phyloP scores from a whole-genome alignment of 495 filamentous ascomycete species.

The Penicillium waksmanii region DNA sequence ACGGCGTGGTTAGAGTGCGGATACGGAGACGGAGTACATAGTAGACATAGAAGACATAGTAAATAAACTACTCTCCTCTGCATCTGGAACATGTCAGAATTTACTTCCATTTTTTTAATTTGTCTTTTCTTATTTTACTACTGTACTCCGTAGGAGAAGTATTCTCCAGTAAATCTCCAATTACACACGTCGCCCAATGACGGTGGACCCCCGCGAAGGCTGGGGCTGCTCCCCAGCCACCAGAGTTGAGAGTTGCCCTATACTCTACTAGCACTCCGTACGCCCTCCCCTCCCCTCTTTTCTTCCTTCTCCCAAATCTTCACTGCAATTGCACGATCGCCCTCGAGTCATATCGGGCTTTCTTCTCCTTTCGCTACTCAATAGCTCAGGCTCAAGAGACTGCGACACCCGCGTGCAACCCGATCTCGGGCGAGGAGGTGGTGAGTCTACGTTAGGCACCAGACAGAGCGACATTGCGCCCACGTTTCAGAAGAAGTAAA shows the following conservation, averaged over 20 bases:
- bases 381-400: slow-evolving; percentile 7
- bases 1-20: too few species aligned
- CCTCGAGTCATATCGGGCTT: not conserved
- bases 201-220: slow-evolving; percentile 28
- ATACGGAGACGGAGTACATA: too few species aligned
- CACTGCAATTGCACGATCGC: not conserved
- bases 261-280: slow-evolving; percentile 12
- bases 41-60: too few species aligned
- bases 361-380: slow-evolving; percentile 10
- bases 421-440: slow-evolving; percentile 21
- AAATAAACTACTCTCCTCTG: too few species aligned
- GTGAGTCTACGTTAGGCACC: slow-evolving; percentile 28
- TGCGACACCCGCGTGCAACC: slow-evolving; percentile 10
- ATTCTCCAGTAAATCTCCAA: not conserved
- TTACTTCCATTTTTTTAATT: not conserved
- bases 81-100: too few species aligned
- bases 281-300: slow-evolving; percentile 7
- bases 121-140: not conserved
- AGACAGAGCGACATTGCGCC: slow-evolving; percentile 25
- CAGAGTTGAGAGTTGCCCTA: slow-evolving; percentile 14
- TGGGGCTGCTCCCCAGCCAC: slow-evolving; percentile 38
- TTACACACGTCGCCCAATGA: slow-evolving; percentile 6
- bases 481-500: not conserved
- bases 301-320: slow-evolving; percentile 15
- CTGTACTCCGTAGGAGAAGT: not conserved